These are phyloP conservation scores for Spathaspora passalidarum DNA, from an alignment of 805 yeast genomes.

Conservation along the genomic window DNA sequence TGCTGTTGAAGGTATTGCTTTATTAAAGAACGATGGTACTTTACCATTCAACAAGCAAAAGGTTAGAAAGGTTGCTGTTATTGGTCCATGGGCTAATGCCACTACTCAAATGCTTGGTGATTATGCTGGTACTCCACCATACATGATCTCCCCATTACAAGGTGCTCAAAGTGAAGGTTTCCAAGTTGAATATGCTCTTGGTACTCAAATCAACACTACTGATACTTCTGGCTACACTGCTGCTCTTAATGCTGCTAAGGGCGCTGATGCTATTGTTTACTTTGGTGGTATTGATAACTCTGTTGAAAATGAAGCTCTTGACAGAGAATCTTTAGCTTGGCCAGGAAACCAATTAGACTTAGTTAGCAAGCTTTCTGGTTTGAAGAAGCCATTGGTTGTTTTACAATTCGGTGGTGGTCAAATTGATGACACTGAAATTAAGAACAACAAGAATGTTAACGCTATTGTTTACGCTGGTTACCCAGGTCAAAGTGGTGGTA, in stretches of 20 bases:
- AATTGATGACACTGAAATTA: conserved; percentile 6
- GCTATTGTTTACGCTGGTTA: conserved; percentile 8
- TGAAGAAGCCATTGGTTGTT: conserved; percentile 5
- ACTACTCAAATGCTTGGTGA: conserved; percentile 6
- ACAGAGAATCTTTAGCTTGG: conserved; percentile 5
- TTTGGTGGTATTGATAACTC: conserved; percentile 7
- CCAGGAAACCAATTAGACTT: conserved; percentile 8
- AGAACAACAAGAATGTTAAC: conserved; percentile 9
- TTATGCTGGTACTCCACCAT: conserved; percentile 7
- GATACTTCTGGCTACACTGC: conserved; percentile 3
- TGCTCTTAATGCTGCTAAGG: conserved; percentile 5
- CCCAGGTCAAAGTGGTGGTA: conserved; percentile 11
- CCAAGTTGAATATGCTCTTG: conserved; percentile 5
- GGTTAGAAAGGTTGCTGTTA: conserved; percentile 6
- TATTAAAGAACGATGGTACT: conserved; percentile 10
- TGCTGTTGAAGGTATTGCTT: conserved; percentile 11
- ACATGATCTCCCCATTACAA: conserved; percentile 5
- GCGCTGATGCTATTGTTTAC: conserved; percentile 7
- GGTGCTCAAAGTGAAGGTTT: conserved; percentile 4
- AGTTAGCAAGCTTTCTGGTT: conserved; percentile 3
- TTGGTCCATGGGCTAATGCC: conserved; percentile 9
- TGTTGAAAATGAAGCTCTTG: conserved; percentile 7
- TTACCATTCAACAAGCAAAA: conserved; percentile 6
- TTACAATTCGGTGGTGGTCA: conserved; percentile 8
- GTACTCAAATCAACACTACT: conserved; percentile 6